Base-by-base conservation (phyloP, 129 eudicot genomes). In the Artemisia tridentata region DNA sequence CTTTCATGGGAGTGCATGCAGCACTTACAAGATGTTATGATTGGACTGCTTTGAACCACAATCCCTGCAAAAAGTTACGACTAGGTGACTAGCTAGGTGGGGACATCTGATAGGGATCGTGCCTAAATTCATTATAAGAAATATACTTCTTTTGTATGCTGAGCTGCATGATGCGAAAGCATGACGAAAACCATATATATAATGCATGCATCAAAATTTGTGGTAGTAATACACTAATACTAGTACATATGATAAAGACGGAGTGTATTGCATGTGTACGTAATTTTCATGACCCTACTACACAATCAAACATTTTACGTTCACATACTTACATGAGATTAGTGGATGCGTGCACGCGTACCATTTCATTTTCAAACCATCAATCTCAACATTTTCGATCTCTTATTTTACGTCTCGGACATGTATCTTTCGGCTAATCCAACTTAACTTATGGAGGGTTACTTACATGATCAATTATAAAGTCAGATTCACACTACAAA, bases 21-120 rank as follows among this genome's bases (percentile, higher is more conserved):
- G 65, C 75, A 70, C 75, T 70, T 19, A 41, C 16, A 70, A 41
- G 65, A 15, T 18, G 75, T 70, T 70, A 70, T 70, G 75, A 70
- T 70, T 48, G 74, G 50, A 48, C 43, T 48, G 38, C 20, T 67
- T 67, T 48, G 23, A 56, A 70, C 66, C 75, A 56, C 75, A 70
- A 70, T 70, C 66, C 75, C 65, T 41, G 55, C 53, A 43, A 53
- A 69, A 69, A 54, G 65, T 53, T 69, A 54, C 65, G 25, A 41
- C 14, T 20, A 55, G 8, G 34, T 29, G 34, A 3, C 45, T n/a
- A n/a, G n/a, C n/a, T 38, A 7, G 66, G 65, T 70, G 55, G 75
- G 66, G 23, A 55, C 74, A 70, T 70, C 75, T 54, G 56, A 38
- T 70, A 12, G 41, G 43, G 15, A 56, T 70, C 43, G 51, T 55